Conservation (phyloP, 2,329 filamentous ascomycete species). For the Thermothelomyces thermophilus region DNA sequence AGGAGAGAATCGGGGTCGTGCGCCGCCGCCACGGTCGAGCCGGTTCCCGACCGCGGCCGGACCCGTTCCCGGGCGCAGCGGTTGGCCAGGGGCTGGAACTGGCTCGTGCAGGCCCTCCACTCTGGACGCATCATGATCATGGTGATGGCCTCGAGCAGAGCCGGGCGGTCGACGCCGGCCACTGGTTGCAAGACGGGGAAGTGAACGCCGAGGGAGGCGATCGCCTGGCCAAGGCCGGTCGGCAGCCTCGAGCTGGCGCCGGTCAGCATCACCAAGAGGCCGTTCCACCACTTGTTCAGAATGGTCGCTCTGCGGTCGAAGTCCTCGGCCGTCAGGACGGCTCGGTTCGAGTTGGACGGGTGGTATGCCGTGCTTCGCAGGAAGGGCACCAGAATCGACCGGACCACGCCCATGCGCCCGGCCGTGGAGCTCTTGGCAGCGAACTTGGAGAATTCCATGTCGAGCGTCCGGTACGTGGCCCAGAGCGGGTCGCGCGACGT, state of each 20-base stretch:
- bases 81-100: conserved; percentile 56
- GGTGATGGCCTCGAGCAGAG: conserved; percentile 69
- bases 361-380: conserved; percentile 63
- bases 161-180: conserved; percentile 74
- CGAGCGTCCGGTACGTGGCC: conserved; percentile 49
- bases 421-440: conserved; percentile 58
- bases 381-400: conserved; percentile 68
- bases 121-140: conserved; percentile 84
- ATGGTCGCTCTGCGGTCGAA: conserved; percentile 73
- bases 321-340: conserved; percentile 63
- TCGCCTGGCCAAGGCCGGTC: conserved; percentile 22
- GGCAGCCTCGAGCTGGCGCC: conserved; percentile 39
- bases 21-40: conserved; percentile 58
- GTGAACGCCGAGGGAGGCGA: conserved; percentile 13
- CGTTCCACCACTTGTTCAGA: conserved; percentile 86
- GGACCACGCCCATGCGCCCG: conserved; percentile 65
- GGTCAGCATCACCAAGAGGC: conserved; percentile 73
- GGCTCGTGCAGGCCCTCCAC: conserved; percentile 70
- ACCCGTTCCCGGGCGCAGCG: conserved; percentile 44
- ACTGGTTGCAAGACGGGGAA: conserved; percentile 53
- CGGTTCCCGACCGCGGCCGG: conserved; percentile 41
- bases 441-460: conserved; percentile 50
- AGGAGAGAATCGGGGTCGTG: conserved; percentile 53
- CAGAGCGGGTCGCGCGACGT: conserved; percentile 46
- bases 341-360: conserved; percentile 51